Evolutionary conservation across 176 grass and related monocot species (phyloP).

Genomic region (Pharus latifolius): DNA sequence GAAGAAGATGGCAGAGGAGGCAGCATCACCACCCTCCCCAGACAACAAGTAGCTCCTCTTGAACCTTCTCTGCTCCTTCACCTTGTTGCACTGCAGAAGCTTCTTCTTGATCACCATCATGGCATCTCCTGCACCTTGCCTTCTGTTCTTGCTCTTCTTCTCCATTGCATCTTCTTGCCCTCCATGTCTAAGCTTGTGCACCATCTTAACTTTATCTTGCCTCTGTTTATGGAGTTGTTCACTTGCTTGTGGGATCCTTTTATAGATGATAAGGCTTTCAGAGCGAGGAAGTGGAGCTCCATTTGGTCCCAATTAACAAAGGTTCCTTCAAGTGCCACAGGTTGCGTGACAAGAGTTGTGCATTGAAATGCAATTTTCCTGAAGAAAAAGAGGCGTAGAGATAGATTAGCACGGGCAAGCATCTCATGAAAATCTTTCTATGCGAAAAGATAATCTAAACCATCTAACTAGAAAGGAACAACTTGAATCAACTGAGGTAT

Average conservation of each 20-base stretch:
- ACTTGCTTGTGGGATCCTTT: neutral
- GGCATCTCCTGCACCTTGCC: neutral
- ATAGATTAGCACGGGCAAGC: too few relatives aligned
- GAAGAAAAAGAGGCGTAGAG: too few relatives aligned
- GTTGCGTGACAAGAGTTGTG: too few relatives aligned
- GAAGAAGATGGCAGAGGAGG: constrained; percentile 36
- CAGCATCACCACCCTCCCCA: neutral
- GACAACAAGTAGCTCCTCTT: constrained; percentile 40
- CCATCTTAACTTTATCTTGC: neutral
- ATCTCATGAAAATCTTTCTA: too few relatives aligned
- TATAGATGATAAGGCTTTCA: too few relatives aligned
- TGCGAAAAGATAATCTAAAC: too few relatives aligned
- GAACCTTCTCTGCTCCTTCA: constrained; percentile 15
- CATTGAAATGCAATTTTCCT: too few relatives aligned
- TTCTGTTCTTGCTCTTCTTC: neutral
- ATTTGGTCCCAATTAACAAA: too few relatives aligned
- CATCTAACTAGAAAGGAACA: too few relatives aligned
- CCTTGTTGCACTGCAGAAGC: constrained; percentile 27
- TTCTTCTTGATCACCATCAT: constrained; percentile 29
- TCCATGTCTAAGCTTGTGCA: neutral
- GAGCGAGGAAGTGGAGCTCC: too few relatives aligned
- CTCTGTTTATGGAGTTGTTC: neutral
- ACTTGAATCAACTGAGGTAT: too few relatives aligned
- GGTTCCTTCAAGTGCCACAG: too few relatives aligned
- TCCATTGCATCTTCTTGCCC: neutral